Conservation (phyloP, 2,329 filamentous ascomycete species). For the Colletotrichum lini region DNA sequence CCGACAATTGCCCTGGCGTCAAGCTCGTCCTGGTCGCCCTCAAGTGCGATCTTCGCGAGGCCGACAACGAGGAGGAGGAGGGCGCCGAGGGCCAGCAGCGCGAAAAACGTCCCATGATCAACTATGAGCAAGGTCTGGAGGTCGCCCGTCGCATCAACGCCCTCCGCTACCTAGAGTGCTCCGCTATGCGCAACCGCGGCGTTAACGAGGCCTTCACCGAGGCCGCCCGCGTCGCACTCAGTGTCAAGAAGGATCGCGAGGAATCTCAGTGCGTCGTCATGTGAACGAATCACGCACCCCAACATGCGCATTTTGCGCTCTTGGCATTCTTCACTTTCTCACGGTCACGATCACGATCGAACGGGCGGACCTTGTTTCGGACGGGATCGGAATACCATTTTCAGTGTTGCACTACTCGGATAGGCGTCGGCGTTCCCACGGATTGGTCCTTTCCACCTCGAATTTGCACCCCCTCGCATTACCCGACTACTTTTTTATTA, state of each 20-base stretch:
- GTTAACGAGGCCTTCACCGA: slow-evolving; percentile 99
- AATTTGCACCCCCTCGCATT: slow-evolving; percentile 14
- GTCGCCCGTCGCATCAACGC: slow-evolving; percentile 94
- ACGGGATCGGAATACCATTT: slow-evolving; percentile 22
- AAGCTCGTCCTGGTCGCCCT: slow-evolving; percentile 95
- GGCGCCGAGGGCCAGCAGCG: slow-evolving; percentile 56
- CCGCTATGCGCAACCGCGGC: slow-evolving; percentile 96
- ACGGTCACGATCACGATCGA: slow-evolving; percentile 23
- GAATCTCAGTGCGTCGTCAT: slow-evolving; percentile 74
- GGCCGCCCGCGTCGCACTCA: slow-evolving; percentile 92
- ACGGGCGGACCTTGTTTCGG: slow-evolving; percentile 31
- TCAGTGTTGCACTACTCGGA: slow-evolving; percentile 33
- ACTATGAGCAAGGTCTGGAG: slow-evolving; percentile 91
- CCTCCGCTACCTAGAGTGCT: slow-evolving; percentile 96
- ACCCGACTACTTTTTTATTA: slow-evolving; percentile 37
- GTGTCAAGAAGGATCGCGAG: slow-evolving; percentile 76
- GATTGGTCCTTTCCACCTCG: slow-evolving; percentile 32
- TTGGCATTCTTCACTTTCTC: slow-evolving; percentile 12
- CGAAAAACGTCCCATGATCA: slow-evolving; percentile 79
- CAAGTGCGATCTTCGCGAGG: slow-evolving; percentile 95
- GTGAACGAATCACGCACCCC: slow-evolving; percentile 54
- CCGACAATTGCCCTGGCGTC: slow-evolving; percentile 96
- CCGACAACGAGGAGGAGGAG: slow-evolving; percentile 79
- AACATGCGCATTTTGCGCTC: background rate
- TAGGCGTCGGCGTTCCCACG: slow-evolving; percentile 41